These are phyloP conservation scores for Amyloporia xantha DNA, from an alignment of 768 basidiomycete genomes.

Conservation along the genomic window DNA sequence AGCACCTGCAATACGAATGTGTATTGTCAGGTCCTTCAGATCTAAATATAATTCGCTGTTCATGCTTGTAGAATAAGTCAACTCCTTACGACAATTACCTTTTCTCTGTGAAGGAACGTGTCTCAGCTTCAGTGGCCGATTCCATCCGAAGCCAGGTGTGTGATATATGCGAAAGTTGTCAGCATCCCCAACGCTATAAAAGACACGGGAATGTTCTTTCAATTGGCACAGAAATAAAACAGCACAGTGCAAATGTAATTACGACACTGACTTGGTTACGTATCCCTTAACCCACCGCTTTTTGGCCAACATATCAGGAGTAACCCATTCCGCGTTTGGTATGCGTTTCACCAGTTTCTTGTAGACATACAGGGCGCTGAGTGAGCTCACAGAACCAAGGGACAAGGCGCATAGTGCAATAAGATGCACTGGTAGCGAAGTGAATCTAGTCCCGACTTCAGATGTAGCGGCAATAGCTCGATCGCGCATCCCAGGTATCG, in stretches of 20 bases:
- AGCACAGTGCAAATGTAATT: not conserved
- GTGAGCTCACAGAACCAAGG: slow-evolving; percentile 17
- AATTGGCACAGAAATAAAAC: not conserved
- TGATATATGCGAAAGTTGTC: slow-evolving; percentile 90
- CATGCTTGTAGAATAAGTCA: too few species aligned
- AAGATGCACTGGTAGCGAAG: slow-evolving; percentile 9
- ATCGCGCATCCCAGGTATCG: not conserved
- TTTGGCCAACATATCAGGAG: slow-evolving; percentile 49
- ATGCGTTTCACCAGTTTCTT: slow-evolving; percentile 53
- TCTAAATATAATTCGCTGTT: too few species aligned
- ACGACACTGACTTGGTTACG: slow-evolving; percentile 60
- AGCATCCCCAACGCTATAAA: slow-evolving; percentile 67
- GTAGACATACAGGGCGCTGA: slow-evolving; percentile 40
- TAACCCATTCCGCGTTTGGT: slow-evolving; percentile 61
- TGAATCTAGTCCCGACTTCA: not conserved
- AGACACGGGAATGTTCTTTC: not conserved
- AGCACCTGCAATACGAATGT: slow-evolving; percentile 83
- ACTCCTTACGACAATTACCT: slow-evolving; percentile 37
- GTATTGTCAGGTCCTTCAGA: slow-evolving; percentile 74
- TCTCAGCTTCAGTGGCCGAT: slow-evolving; percentile 67
- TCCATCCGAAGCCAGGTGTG: slow-evolving; percentile 71
- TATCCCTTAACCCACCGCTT: slow-evolving; percentile 70
- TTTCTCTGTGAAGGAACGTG: slow-evolving; percentile 49
- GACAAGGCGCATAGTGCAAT: slow-evolving; percentile 30
- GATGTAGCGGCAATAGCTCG: not conserved